Evolutionary conservation across 208 protist genomes (phyloP).

Genomic region (Leishmania martiniquensis): DNA sequence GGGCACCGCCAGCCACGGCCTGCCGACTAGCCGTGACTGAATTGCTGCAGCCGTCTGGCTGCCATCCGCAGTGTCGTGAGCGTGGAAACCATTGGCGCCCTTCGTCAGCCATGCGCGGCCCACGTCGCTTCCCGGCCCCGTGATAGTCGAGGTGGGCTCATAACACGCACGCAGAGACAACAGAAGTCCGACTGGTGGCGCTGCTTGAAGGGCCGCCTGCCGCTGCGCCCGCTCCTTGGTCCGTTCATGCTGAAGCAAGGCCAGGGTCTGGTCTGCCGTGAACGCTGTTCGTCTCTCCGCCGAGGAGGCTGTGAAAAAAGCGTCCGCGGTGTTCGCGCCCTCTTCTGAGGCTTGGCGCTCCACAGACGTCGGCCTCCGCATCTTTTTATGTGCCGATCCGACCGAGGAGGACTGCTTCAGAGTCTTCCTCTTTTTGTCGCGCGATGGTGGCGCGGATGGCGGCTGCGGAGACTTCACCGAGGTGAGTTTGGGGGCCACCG

Average conservation of each 20-base stretch:
- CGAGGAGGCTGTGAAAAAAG: not conserved
- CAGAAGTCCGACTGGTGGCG: slow-evolving; percentile 15
- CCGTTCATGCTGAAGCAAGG: slow-evolving; percentile 9
- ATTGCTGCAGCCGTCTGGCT: not conserved
- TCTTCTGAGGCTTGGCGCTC: slow-evolving; percentile 6
- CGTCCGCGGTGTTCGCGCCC: not conserved
- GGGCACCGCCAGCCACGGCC: slow-evolving; percentile 27
- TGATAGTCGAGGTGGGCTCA: not conserved
- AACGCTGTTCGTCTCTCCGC: not conserved
- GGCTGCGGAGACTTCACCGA: not conserved
- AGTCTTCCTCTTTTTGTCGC: not conserved
- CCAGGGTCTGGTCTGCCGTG: not conserved
- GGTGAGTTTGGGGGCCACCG: not conserved
- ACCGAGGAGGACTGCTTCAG: not conserved
- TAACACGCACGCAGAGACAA: slow-evolving; percentile 11
- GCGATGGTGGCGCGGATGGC: not conserved
- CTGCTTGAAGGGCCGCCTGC: slow-evolving; percentile 3
- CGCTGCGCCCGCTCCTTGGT: slow-evolving; percentile 11
- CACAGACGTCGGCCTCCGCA: not conserved
- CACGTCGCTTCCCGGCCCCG: not conserved
- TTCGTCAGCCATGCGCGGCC: not conserved
- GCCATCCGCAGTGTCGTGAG: not conserved
- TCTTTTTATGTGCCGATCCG: not conserved
- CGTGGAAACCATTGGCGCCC: not conserved
- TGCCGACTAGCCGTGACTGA: slow-evolving; percentile 13